Evolutionary conservation across 768 basidiomycete genomes (phyloP), one percentile per base, ranked within the genome.

Genomic region (Mycena filopes): DNA sequence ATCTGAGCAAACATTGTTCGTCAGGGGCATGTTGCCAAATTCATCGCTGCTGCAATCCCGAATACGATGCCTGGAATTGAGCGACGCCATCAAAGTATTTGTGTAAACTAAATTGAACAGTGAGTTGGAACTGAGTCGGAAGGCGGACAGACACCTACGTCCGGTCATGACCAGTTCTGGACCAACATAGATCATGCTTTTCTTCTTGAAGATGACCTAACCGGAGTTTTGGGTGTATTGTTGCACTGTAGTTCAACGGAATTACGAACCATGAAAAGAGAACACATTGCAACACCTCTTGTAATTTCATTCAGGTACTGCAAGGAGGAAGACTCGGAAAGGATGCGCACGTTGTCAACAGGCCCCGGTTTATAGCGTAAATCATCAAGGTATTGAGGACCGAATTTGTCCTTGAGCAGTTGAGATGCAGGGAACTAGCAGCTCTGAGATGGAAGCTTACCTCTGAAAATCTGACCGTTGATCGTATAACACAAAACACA

Each of bases 311-410:
- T 18, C 7, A 8, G 7, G 12, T 31, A 8, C 18, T 3, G 16
- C 2, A 3, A 7, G 28, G 7, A 31, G 29, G 13, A 11, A 29
- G 28, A 20, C n/a, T n/a, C n/a, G n/a, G n/a, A n/a, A n/a, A n/a
- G n/a, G n/a, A n/a, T n/a, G 12, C 43, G 18, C 41, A 31, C 42
- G 55, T 42, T 46, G 55, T 56, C 3, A 56, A 29, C n/a, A 56
- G 15, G 21, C 42, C 43, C 15, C 42, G 55, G 23, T 45, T 56
- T 8, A 46, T 18, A 15, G 55, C 42, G 29, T 56, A 56, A 12
- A 45, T 15, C 28, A 56, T 56, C n/a, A 56, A n/a, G 4, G 42
- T 56, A 56, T 56, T 11, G n/a, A 56, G 12, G 3, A 55, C 12
- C 3, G 41, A 43, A 11, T 55, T 55, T 11, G 42, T 56, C 55